Base-by-base conservation (phyloP, 2,329 filamentous ascomycete genomes). In the Hirsutella rhossiliensis region DNA sequence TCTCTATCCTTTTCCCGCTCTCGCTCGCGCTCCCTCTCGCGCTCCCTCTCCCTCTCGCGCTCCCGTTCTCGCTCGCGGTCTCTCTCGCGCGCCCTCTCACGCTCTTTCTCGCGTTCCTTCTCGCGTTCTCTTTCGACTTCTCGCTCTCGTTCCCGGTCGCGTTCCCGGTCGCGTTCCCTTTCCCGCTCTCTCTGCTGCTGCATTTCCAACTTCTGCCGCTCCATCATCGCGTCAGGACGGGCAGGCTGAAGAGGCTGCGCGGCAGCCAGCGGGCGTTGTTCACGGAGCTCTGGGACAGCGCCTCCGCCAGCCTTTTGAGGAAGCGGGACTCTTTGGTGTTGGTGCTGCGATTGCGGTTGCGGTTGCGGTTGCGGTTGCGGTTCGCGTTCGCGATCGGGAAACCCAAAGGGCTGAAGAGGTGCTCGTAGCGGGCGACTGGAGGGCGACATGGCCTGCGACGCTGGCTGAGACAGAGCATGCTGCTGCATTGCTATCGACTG, bases 391-490 rank as follows among this genome's bases (percentile, higher is more conserved):
- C 65, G 62, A 28, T 75, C 71, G 5, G 62, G 58, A 48, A 72
- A 73, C 5, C 64, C 60, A 47, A 72, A 72, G 15, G 57, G 54
- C 23, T 60, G 62, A 17, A 58, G 50, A 11, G 69, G 68, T 20
- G 69, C 66, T 50, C 70, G 64, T 19, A 70, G 48, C 17, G 69
- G 64, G 27, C 67, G 65, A 41, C 59, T 49, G 37, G 54, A 54
- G 3, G 72, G 73, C 11, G 72, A 75, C 63, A 72, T 71, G 39
- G 63, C 57, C 47, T 69, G 70, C 8, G 65, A 54, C 13, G 57
- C 57, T 40, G 62, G 56, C 47, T 67, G 68, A 31, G 59, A 47
- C 30, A 60, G 52, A 19, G 13, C 40, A 44, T 69, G 67, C 42
- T 60, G 57, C 45, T 57, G 59, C 44, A 60, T 54, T 17, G 54